Evolutionary conservation across 1,139 yeast genomes (phyloP).

Genomic region (Yamadazyma sp.): DNA sequence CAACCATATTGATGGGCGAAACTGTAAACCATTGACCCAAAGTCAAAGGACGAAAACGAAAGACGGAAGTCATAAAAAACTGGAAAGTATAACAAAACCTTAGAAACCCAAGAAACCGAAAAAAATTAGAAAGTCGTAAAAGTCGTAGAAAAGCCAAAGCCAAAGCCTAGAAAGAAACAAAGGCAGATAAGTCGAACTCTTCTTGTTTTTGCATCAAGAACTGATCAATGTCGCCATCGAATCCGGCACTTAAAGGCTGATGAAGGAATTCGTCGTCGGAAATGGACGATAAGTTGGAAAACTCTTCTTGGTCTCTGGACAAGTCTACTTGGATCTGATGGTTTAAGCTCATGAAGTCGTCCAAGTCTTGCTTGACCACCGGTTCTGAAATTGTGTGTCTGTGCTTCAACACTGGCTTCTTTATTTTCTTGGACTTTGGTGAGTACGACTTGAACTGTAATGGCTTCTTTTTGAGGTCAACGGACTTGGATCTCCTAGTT

Average conservation of each 20-base stretch:
- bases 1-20: constrained; percentile 1
- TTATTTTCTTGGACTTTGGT: constrained; percentile 24
- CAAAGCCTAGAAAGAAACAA: constrained; percentile 24
- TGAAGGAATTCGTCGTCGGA: constrained; percentile 13
- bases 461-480: constrained; percentile 26
- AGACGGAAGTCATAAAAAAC: too few relatives aligned
- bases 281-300: constrained; percentile 9
- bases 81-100: not conserved
- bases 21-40: too few relatives aligned
- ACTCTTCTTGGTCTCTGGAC: constrained; percentile 4
- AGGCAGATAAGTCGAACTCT: constrained; percentile 32
- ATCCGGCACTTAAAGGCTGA: constrained; percentile 18
- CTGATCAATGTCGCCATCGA: constrained; percentile 23
- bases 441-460: constrained; percentile 43
- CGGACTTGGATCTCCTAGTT: constrained; percentile 27
- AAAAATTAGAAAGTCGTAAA: constrained; percentile 2
- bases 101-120: not conserved
- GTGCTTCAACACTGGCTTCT: constrained; percentile 20
- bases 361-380: constrained; percentile 21
- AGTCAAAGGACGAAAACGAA: too few relatives aligned
- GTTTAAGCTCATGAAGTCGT: constrained; percentile 33
- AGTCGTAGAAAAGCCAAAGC: constrained; percentile 1
- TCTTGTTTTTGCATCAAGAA: constrained; percentile 27
- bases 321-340: constrained; percentile 24
- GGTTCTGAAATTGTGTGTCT: constrained; percentile 28